A percentile compares a stretch with the other conserved stretches of the same genome.
These are phyloP conservation scores for Neurospora crassa DNA, from an alignment of 2,329 filamentous ascomycete genomes.

Conservation along the genomic window DNA sequence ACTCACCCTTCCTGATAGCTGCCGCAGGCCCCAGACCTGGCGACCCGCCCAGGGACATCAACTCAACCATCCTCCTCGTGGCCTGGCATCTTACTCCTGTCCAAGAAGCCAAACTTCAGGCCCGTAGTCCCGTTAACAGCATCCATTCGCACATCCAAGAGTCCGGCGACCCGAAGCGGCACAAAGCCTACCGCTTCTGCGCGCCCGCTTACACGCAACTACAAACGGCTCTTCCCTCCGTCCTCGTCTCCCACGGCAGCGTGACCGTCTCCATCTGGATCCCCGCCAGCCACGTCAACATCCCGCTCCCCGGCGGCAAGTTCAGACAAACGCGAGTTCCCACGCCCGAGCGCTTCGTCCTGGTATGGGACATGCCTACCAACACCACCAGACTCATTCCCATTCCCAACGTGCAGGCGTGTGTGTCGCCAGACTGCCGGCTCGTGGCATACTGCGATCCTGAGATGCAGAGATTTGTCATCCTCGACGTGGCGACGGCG, in stretches of 20 bases:
- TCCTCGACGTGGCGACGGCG: slow-evolving; percentile 11
- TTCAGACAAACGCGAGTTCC: slow-evolving; percentile 8
- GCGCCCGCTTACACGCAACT: slow-evolving; percentile 15
- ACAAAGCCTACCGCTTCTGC: slow-evolving; percentile 15
- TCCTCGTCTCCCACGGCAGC: slow-evolving; percentile 13
- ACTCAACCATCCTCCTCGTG: slow-evolving; percentile 14
- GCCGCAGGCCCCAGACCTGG: slow-evolving; percentile 18
- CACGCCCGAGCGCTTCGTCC: slow-evolving; percentile 10
- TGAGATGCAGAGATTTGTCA: slow-evolving; percentile 7
- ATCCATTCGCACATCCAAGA: slow-evolving; percentile 1
- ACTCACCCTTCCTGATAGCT: slow-evolving; percentile 16
- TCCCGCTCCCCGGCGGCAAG: slow-evolving; percentile 8
- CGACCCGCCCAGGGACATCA: slow-evolving; percentile 9
- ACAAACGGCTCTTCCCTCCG: slow-evolving; percentile 14
- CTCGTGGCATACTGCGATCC: slow-evolving; percentile 17
- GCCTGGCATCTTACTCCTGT: slow-evolving; percentile 19
- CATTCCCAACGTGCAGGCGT: slow-evolving; percentile 17
- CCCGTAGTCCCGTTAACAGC: slow-evolving; percentile 7
- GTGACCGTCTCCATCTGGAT: slow-evolving; percentile 19
- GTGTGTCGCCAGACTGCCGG: slow-evolving; percentile 17
- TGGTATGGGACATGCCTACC: slow-evolving; percentile 15
- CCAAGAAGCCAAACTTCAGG: slow-evolving; percentile 8
- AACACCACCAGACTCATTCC: slow-evolving; percentile 16
- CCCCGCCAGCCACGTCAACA: slow-evolving; percentile 13
- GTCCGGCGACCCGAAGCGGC: slow-evolving; percentile 9